Percentiles rank a stretch among this genome's conserved stretches.
Evolutionary conservation across 495 filamentous ascomycete genomes (phyloP).

Genomic region (Aspergillus incahuasiensis): DNA sequence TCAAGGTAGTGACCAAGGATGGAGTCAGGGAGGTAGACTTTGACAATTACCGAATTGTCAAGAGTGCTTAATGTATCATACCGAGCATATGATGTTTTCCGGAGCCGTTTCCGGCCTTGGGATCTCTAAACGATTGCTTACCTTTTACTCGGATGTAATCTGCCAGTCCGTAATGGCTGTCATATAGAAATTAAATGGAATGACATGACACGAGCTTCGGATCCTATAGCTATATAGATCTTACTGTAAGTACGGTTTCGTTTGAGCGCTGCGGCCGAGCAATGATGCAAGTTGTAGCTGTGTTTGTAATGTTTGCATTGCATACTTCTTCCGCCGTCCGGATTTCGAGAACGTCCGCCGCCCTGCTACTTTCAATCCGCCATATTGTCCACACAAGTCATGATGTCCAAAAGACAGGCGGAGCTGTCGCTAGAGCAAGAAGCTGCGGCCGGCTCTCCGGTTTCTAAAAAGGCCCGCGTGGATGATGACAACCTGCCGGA

Average conservation of each 20-base stretch:
- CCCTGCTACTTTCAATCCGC: conserved; percentile 2
- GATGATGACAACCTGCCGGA: conserved; percentile 46
- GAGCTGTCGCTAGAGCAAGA: conserved; percentile 69
- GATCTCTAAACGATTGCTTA: conserved; percentile 19
- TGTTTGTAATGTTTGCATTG: conserved; percentile 47
- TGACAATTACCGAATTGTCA: conserved; percentile 70
- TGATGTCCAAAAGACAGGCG: conserved; percentile 75
- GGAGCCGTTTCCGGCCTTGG: conserved; percentile 18
- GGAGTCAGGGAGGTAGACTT: conserved; percentile 78
- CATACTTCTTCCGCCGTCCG: conserved; percentile 16
- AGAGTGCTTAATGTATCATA: conserved; percentile 57
- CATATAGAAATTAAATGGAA: conserved; percentile 17
- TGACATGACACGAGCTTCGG: conserved; percentile 6
- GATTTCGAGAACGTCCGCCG: conserved; percentile 10
- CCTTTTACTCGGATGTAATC: conserved; percentile 16
- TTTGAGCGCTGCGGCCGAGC: neutral
- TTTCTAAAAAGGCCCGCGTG: conserved; percentile 69
- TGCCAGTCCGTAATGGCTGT: conserved; percentile 1
- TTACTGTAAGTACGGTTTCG: too few species aligned
- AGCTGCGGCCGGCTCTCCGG: conserved; percentile 56
- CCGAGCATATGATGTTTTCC: conserved; percentile 22
- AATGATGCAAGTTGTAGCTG: neutral
- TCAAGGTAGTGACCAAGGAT: conserved; percentile 92
- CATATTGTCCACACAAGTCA: conserved; percentile 20
- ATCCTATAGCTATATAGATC: neutral